Percentiles rank a stretch among this genome's conserved stretches.
phyloP scores from a whole-genome alignment of 305 asterid species.

The Fraxinus xanthoxyloides region DNA sequence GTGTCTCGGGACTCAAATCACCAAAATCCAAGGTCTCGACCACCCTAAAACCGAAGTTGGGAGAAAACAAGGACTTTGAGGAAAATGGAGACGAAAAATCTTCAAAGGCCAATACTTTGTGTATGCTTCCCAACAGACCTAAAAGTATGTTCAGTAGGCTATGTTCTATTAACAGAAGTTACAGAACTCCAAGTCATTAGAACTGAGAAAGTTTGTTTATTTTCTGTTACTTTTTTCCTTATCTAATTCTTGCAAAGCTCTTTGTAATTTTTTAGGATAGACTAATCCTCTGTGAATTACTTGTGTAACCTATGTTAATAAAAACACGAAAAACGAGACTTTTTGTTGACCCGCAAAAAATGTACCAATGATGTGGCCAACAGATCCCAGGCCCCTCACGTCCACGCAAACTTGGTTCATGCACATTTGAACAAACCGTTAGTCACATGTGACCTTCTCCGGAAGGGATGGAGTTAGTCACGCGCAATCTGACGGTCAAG shows the following conservation, averaged over 20 bases:
- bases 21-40: constrained; percentile 66
- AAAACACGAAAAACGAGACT: constrained; percentile 17
- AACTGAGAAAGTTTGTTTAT: constrained; percentile 33
- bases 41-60: constrained; percentile 65
- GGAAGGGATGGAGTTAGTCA: too few relatives aligned
- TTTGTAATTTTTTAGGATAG: constrained; percentile 44
- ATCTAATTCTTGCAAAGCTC: constrained; percentile 30
- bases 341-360: background rate
- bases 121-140: constrained; percentile 38
- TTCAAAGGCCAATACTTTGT: constrained; percentile 36
- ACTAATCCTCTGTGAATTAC: constrained; percentile 37
- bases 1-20: constrained; percentile 64
- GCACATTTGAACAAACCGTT: too few relatives aligned
- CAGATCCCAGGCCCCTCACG: too few relatives aligned
- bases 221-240: background rate
- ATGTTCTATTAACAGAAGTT: constrained; percentile 58
- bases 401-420: too few relatives aligned
- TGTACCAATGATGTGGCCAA: background rate
- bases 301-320: constrained; percentile 49
- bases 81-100: constrained; percentile 36
- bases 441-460: too few relatives aligned
- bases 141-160: constrained; percentile 65
- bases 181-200: constrained; percentile 39
- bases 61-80: constrained; percentile 52
- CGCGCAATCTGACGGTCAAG: too few relatives aligned